These are phyloP conservation scores for Blastomyces parvus DNA, from an alignment of 2,329 filamentous ascomycete species.

Conservation along the genomic window DNA sequence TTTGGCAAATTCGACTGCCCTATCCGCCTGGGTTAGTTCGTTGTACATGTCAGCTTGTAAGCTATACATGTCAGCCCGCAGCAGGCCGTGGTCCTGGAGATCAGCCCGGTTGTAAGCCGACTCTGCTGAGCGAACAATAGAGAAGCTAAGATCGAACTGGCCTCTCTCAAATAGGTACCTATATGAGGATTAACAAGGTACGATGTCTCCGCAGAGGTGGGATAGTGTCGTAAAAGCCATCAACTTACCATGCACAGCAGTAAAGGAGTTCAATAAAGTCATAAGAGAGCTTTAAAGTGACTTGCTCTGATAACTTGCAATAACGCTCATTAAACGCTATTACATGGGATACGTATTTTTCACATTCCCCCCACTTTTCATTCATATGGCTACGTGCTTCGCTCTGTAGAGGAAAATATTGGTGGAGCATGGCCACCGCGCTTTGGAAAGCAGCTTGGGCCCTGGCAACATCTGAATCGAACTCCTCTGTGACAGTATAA, in stretches of 20 bases:
- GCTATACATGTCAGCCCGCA: background rate
- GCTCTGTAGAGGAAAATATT: no score
- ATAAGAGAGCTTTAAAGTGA: background rate
- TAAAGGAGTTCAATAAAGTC: background rate
- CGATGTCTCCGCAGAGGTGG: background rate
- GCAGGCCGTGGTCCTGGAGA: background rate
- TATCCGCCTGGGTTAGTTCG: background rate
- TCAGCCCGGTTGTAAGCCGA: background rate
- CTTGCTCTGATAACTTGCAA: background rate
- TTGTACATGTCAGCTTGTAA: background rate
- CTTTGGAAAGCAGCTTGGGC: no score
- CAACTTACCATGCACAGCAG: background rate
- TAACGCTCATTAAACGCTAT: background rate
- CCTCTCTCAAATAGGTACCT: background rate
- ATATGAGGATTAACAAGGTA: background rate
- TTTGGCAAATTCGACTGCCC: background rate
- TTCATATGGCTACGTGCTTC: no score
- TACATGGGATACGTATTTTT: background rate
- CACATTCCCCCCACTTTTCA: no score
- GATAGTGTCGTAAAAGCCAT: background rate
- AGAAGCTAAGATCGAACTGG: background rate
- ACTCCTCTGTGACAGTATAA: no score
- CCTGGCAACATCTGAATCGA: no score
- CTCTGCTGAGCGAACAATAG: background rate
- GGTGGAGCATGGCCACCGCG: no score